Base-by-base conservation (phyloP, 352 stramenopile genomes). In the Saprolegnia parasitica region DNA sequence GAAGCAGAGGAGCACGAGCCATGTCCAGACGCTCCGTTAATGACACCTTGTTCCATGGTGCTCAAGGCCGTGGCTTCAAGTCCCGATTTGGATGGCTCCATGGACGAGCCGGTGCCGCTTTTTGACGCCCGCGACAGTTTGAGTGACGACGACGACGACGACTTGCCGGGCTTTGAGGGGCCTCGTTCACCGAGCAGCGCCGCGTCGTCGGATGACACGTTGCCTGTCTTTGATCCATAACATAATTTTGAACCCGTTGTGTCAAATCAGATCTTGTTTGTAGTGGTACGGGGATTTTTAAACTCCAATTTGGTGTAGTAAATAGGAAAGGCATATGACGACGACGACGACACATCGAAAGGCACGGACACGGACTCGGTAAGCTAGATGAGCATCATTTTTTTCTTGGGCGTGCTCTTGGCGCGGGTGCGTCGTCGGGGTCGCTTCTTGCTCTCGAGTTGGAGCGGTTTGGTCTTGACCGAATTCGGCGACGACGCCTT, bases 371-470 rank as follows among this genome's bases (percentile, higher is more conserved):
- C 11, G 15, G 29, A 35, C 50, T 29, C 15, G 32, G 21, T 11
- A 61, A 35, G 10, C 21, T 62, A 32, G 55, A 46, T 23, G 24
- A 39, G 26, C 26, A 67, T 29, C 10, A 56, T 23, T 56, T 67
- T 67, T 42, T 67, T 67, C 23, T 54, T 56, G 9, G 58, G 35
- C 4, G 18, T 21, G 58, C 58, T 42, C 54, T 67, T 67, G 18
- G 58, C 56, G 37, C 49, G 52, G 37, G 58, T 39, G 5, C 58
- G 58, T 10, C 58, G 58, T 13, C 58, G 58, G 18, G 58, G 58
- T 32, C 58, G 58, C 26, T 67, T 67, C 55, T 62, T 62, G 55
- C 13, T 35, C 13, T 49, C 42, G 18, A 49, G 42, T 2, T 35
- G 29, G 29, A 35, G 5, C 5, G 2, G 2, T 6, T 35, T 2